phyloP scores from a whole-genome alignment of 139 green algal species.

The Protoeuglena noctilucae region DNA sequence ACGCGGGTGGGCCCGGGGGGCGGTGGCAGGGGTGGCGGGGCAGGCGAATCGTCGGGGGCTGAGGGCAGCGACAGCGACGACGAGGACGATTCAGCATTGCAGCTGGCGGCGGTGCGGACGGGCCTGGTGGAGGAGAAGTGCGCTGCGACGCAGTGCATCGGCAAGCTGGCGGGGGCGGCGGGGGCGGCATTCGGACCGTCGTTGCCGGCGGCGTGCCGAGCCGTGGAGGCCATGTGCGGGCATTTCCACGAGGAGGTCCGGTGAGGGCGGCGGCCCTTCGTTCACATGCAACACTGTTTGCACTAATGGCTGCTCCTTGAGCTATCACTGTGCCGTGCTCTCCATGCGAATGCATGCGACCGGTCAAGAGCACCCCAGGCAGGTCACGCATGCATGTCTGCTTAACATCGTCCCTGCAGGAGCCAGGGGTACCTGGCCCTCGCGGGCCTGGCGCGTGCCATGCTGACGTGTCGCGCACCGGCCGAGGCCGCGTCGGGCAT shows the following conservation, averaged over 20 bases:
- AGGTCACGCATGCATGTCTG: no score
- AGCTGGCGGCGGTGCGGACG: background rate
- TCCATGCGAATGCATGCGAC: no score
- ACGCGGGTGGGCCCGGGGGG: no score
- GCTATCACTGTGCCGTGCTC: background rate
- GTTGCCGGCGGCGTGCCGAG: no score
- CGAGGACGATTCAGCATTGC: background rate
- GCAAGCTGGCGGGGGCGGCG: background rate
- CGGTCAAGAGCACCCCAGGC: no score
- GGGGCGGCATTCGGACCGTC: no score
- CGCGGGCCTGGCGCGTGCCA: no score
- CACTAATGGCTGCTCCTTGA: background rate
- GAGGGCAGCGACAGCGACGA: background rate
- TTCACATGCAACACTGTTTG: background rate
- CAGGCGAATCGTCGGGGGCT: background rate
- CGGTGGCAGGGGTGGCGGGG: background rate
- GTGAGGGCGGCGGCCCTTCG: background rate
- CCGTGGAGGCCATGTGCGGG: no score
- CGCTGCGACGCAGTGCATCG: background rate
- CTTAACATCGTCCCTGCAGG: no score
- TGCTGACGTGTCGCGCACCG: no score
- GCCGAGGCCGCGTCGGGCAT: no score
- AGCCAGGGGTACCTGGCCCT: no score
- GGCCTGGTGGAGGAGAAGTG: background rate
- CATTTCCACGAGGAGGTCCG: background rate